Evolutionary conservation across 2,329 filamentous ascomycete species (phyloP).

Genomic region (Curvularia lunata): DNA sequence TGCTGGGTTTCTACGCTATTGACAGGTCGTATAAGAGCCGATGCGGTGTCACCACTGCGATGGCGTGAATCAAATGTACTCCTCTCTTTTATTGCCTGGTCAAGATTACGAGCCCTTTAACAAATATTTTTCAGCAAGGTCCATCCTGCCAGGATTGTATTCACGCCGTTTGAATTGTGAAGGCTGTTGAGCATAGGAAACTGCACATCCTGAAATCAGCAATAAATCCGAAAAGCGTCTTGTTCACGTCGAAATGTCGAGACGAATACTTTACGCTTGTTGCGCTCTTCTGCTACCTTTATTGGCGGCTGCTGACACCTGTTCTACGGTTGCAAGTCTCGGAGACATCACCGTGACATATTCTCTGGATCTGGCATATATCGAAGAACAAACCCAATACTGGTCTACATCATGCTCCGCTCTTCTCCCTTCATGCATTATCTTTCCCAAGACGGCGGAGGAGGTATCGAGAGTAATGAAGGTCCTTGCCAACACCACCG

Average conservation of each 20-base stretch:
- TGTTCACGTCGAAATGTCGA: conserved; percentile 5
- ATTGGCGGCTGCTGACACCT: conserved; percentile 24
- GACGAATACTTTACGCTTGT: background rate
- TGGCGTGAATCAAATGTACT: background rate
- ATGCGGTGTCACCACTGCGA: background rate
- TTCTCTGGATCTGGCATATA: conserved; percentile 28
- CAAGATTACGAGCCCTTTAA: background rate
- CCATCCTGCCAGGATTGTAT: background rate
- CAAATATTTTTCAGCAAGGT: background rate
- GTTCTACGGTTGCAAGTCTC: conserved; percentile 29
- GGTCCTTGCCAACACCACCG: conserved; percentile 50
- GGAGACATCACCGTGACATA: conserved; percentile 33
- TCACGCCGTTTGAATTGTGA: background rate
- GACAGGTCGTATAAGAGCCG: background rate
- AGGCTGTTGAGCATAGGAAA: background rate
- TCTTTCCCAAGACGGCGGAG: conserved; percentile 49
- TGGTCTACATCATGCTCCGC: conserved; percentile 43
- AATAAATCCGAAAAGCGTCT: background rate
- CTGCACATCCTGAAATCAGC: background rate
- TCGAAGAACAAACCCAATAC: conserved; percentile 40
- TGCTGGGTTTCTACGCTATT: background rate
- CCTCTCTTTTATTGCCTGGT: background rate
- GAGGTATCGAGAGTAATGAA: conserved; percentile 63
- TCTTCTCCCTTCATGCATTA: conserved; percentile 41
- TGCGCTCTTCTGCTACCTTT: conserved; percentile 9